These are phyloP conservation scores for Xerocomus nothofagi DNA, from an alignment of 1,284 basidiomycete genomes.

Conservation along the genomic window DNA sequence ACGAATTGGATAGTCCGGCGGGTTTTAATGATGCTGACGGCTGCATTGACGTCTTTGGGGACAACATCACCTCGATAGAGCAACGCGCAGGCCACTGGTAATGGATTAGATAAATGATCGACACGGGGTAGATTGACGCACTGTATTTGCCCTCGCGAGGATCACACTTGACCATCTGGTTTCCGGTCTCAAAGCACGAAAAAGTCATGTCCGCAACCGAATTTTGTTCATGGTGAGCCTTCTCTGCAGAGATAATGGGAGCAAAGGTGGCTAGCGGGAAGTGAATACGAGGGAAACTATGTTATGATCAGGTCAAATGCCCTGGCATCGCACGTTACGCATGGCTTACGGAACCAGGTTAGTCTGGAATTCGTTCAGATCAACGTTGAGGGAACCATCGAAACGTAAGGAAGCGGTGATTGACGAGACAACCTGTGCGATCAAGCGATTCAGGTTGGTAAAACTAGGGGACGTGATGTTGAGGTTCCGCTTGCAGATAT, in stretches of 20 bases:
- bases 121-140: constrained; percentile 37
- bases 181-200: constrained; percentile 90
- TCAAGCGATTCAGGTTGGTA: constrained; percentile 87
- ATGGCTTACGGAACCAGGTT: constrained; percentile 73
- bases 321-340: constrained; percentile 3
- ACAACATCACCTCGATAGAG: constrained; percentile 88
- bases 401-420: constrained; percentile 73
- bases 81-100: constrained; percentile 68
- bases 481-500: constrained; percentile 91
- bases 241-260: constrained; percentile 80
- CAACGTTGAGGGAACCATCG: constrained; percentile 89
- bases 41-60: constrained; percentile 87
- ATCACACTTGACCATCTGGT: constrained; percentile 89
- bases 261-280: constrained; percentile 92
- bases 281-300: constrained; percentile 75
- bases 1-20: constrained; percentile 82
- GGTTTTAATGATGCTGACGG: constrained; percentile 84
- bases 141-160: constrained; percentile 86
- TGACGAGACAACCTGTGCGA: constrained; percentile 89
- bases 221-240: constrained; percentile 90
- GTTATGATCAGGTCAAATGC: constrained; percentile 33
- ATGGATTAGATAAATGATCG: constrained; percentile 8
- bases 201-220: constrained; percentile 93
- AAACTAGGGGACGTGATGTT: constrained; percentile 79
- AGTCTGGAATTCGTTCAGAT: constrained; percentile 93